A percentile compares a stretch with the other conserved stretches of the same genome.
Conservation (phyloP, 176 grass and related monocot species). For the Carex cristatella region DNA sequence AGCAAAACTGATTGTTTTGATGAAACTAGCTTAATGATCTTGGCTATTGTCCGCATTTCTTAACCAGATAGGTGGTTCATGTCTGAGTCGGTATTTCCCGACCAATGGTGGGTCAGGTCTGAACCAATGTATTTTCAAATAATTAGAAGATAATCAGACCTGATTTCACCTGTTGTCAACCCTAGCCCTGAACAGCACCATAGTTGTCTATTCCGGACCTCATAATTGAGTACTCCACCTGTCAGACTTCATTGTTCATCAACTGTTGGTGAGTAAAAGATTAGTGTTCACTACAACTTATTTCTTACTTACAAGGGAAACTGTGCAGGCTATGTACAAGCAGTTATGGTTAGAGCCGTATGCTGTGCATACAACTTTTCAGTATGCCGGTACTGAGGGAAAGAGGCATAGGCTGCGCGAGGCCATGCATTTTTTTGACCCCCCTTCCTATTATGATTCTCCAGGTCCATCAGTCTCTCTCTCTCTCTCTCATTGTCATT, state of each 20-base stretch:
- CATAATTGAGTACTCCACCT: not conserved
- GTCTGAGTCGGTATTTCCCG: not conserved
- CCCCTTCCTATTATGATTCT: slow-evolving; percentile 71
- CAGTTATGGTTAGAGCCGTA: slow-evolving; percentile 93
- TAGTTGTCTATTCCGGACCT: not conserved
- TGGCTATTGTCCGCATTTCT: not conserved
- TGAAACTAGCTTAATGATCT: not conserved
- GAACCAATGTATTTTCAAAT: not conserved
- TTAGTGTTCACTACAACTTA: not conserved
- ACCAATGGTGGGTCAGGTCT: not conserved
- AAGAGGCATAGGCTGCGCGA: slow-evolving; percentile 94
- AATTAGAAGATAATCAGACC: not conserved
- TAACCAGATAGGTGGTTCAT: not conserved
- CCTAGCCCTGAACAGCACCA: not conserved
- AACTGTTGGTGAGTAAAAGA: not conserved
- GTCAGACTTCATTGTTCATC: not conserved
- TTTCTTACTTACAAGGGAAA: slow-evolving; percentile 1
- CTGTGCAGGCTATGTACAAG: slow-evolving; percentile 57
- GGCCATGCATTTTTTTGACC: slow-evolving; percentile 86
- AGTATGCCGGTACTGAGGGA: slow-evolving; percentile 93
- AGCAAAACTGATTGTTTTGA: not conserved
- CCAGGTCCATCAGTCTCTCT: slow-evolving; percentile 45
- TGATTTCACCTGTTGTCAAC: not conserved
- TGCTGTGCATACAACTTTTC: slow-evolving; percentile 96
- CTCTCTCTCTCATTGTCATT: not conserved